Conservation (phyloP, 768 basidiomycete species). For the Boletellus emodensis region DNA sequence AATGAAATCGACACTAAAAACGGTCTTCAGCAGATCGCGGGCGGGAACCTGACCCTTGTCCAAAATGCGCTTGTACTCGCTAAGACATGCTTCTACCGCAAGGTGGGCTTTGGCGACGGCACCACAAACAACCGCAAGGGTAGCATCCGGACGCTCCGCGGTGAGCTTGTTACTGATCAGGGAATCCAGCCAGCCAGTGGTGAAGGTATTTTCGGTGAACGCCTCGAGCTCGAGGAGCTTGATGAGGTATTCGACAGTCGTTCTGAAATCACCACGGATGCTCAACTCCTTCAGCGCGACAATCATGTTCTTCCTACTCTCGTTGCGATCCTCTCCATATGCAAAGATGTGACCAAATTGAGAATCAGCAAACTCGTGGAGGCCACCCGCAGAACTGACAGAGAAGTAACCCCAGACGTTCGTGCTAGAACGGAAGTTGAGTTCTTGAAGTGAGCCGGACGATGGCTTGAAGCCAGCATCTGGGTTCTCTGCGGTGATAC, state of each 20-base stretch:
- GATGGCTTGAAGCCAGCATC: constrained; percentile 99
- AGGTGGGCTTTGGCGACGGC: constrained; percentile 94
- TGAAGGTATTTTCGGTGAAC: constrained; percentile 96
- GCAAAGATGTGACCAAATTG: constrained; percentile 99
- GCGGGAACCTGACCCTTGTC: constrained; percentile 98
- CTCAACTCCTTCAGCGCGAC: constrained; percentile 97
- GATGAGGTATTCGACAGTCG: constrained; percentile 98
- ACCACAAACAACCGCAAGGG: constrained; percentile 92
- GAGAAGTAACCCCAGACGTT: constrained; percentile 99
- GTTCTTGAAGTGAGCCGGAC: constrained; percentile 92
- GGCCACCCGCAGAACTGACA: constrained; percentile 88
- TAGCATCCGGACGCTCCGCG: constrained; percentile 91
- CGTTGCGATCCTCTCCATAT: constrained; percentile 92
- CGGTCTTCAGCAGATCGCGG: constrained; percentile 92
- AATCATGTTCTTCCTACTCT: constrained; percentile 99
- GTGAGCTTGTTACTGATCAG: constrained; percentile 97
- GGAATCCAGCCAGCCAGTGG: constrained; percentile 97
- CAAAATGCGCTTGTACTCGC: constrained; percentile 90
- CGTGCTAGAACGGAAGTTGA: constrained; percentile 98
- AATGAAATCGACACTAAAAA: constrained; percentile 95
- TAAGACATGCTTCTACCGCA: constrained; percentile 83
- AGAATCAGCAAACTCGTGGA: constrained; percentile 98
- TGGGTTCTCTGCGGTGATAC: constrained; percentile 99
- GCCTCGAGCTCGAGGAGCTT: constrained; percentile 93
- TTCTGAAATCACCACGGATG: constrained; percentile 98